Conservation (phyloP, 2,329 filamentous ascomycete genomes). For the Plenodomus biglobosus region DNA sequence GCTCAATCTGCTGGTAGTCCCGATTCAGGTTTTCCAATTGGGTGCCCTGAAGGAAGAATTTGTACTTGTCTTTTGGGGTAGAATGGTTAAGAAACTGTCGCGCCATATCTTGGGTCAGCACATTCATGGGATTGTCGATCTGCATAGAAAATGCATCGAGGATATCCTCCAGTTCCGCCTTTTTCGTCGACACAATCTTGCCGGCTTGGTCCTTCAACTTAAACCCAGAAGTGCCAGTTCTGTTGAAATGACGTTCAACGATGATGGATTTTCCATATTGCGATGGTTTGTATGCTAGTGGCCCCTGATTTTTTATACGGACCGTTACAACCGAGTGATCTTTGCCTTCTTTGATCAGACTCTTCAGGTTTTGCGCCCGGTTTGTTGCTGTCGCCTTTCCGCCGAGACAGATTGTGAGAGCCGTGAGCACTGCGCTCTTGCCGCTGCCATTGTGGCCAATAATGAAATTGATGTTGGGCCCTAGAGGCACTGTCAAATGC, state of each 20-base stretch:
- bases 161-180: slow-evolving; percentile 85
- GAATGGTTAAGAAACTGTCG: slow-evolving; percentile 89
- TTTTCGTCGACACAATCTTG: slow-evolving; percentile 76
- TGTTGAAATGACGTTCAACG: slow-evolving; percentile 87
- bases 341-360: slow-evolving; percentile 84
- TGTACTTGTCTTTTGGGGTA: slow-evolving; percentile 83
- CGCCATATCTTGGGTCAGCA: slow-evolving; percentile 92
- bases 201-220: slow-evolving; percentile 77
- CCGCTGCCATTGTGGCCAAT: slow-evolving; percentile 97
- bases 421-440: slow-evolving; percentile 93
- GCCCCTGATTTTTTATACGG: slow-evolving; percentile 86
- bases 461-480: slow-evolving; percentile 95
- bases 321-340: slow-evolving; percentile 73
- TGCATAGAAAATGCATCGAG: slow-evolving; percentile 91
- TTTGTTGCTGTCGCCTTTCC: slow-evolving; percentile 93
- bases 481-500: slow-evolving; percentile 78
- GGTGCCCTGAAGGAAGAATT: slow-evolving; percentile 92
- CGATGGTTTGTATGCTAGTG: slow-evolving; percentile 79
- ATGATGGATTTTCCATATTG: slow-evolving; percentile 82
- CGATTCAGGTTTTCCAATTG: slow-evolving; percentile 89
- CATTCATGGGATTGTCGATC: slow-evolving; percentile 95
- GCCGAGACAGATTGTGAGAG: slow-evolving; percentile 89
- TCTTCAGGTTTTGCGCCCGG: slow-evolving; percentile 84
- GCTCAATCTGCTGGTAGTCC: slow-evolving; percentile 82
- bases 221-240: slow-evolving; percentile 74